Base-by-base conservation (phyloP, 441 rosid species). In the Breynia disticha region DNA sequence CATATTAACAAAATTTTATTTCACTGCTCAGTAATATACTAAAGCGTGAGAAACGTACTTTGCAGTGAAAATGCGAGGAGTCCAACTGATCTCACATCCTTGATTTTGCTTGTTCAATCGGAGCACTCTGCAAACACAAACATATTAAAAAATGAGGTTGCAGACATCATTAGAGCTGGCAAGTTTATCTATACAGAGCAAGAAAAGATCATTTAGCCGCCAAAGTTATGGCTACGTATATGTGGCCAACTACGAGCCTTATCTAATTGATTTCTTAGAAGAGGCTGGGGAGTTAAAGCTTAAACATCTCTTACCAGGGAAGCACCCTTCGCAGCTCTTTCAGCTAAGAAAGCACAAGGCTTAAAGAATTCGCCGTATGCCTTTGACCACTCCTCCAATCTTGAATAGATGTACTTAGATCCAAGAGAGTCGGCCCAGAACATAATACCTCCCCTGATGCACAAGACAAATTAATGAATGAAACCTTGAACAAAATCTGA, bases 401-500 rank as follows among this genome's bases (percentile, higher is more conserved):
- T 84, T 20, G 93, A 77, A 69, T 72, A 56, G 10, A 88, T 80
- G 63, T 88, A 88, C 59, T 81, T 88, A 9, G 97, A 78, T 56
- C 98, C 98, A 2, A 82, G 67, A 46, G 85, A 72, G 72, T 93
- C 95, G 17, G 97, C 98, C 98, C 97, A 88, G 77, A 82, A 88
- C 73, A 88, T 68, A 61, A 86, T 60, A 17, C 98, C 97, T 57
- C 98, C 98, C 89, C 97, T 88, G 75, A 41, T 59, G 44, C 70
- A 63, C 65, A 46, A 58, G 48, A 46, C 19, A 42, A 1, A 11
- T 41, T 7, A 28, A 28, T 28, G 8, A 28, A 28, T 28, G n/a
- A 28, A 9, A 28, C 8, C 1, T n/a, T n/a, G n/a, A n/a, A 28
- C 8, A 28, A 28, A n/a, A n/a, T n/a, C n/a, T n/a, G 35, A 28